These are phyloP conservation scores for Pilobolus umbonatus DNA, from an alignment of 192 early-diverging fungal species.

Conservation along the genomic window DNA sequence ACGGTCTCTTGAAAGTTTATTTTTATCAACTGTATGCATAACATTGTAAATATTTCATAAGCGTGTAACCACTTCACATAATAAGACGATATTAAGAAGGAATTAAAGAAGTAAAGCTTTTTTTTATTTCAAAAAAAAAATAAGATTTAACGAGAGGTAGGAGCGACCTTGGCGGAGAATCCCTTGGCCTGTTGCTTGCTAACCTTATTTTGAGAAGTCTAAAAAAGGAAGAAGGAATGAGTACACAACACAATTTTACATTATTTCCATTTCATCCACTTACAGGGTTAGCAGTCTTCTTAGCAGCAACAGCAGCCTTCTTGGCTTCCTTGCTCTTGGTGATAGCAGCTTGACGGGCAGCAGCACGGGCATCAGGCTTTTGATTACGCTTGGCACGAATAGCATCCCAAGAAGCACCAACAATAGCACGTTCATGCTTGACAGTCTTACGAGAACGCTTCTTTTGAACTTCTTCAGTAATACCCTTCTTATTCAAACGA, in stretches of 20 bases:
- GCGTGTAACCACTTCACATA: too few relatives aligned
- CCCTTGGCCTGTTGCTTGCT: constrained; percentile 82
- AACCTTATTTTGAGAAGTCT: constrained; percentile 52
- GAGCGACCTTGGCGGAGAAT: constrained; percentile 69
- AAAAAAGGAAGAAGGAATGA: neutral
- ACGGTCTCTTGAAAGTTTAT: too few relatives aligned
- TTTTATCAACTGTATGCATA: too few relatives aligned
- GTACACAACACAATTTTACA: neutral
- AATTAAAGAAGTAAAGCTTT: too few relatives aligned
- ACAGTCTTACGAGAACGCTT: constrained; percentile 92
- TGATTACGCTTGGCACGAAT: constrained; percentile 97
- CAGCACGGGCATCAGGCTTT: constrained; percentile 93
- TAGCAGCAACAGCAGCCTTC: constrained; percentile 83
- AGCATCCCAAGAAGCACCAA: constrained; percentile 91
- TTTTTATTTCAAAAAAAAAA: constrained; percentile 12
- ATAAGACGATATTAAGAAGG: too few relatives aligned
- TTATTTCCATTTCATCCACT: neutral
- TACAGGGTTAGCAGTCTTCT: constrained; percentile 58
- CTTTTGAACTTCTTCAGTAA: constrained; percentile 92
- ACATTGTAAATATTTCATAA: too few relatives aligned
- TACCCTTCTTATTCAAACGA: constrained; percentile 98
- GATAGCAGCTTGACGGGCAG: constrained; percentile 81
- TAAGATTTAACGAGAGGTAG: constrained; percentile 73
- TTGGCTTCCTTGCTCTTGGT: constrained; percentile 89
- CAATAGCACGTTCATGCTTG: constrained; percentile 94